phyloP scores from a whole-genome alignment of 257 asterid species.

The Solanum rostratum region DNA sequence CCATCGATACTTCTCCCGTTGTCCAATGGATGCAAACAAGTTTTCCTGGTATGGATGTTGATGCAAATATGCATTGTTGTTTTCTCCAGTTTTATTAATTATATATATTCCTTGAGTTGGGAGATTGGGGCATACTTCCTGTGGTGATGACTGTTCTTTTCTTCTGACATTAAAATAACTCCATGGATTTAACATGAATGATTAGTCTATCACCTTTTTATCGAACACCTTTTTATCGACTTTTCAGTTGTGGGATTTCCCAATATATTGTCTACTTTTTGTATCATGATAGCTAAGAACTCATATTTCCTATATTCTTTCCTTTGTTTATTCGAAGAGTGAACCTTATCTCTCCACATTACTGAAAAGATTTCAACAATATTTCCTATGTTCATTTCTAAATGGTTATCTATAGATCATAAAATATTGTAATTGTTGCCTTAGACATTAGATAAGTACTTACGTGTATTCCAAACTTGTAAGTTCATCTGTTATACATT shows the following conservation, averaged over 20 bases:
- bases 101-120: neutral
- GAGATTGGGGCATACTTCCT: neutral
- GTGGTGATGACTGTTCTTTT: neutral
- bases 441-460: neutral
- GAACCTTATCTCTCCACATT: neutral
- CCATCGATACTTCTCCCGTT: slow-evolving; percentile 86
- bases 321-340: neutral
- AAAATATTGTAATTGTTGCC: neutral
- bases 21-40: slow-evolving; percentile 96
- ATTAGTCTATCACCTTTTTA: neutral
- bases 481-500: neutral
- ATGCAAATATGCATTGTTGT: neutral
- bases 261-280: neutral
- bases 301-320: neutral
- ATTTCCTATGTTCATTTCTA: neutral
- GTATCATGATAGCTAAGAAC: neutral
- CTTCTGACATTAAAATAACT: neutral
- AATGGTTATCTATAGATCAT: neutral
- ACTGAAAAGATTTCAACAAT: neutral
- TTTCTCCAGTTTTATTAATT: neutral
- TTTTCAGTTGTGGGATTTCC: neutral
- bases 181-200: neutral
- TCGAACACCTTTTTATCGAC: neutral
- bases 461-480: neutral
- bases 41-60: slow-evolving; percentile 56